phyloP scores from a whole-genome alignment of 805 yeast genomes.

The Kodamaea laetipori region DNA sequence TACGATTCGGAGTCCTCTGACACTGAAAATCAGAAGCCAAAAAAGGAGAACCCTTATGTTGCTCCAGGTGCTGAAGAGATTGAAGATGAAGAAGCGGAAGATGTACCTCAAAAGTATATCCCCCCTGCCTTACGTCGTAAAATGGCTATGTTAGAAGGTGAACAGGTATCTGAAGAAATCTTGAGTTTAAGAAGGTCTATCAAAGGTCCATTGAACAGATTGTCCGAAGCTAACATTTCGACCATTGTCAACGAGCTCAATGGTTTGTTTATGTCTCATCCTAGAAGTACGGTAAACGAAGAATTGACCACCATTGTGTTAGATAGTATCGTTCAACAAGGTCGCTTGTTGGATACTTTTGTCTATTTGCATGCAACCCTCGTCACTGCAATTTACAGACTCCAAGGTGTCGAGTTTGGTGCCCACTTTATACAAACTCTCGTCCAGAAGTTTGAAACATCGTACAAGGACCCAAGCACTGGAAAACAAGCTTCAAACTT shows the following conservation, averaged over 20 bases:
- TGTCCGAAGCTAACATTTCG: slow-evolving; percentile 84
- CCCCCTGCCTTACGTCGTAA: slow-evolving; percentile 84
- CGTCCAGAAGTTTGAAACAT: slow-evolving; percentile 66
- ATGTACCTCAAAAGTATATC: slow-evolving; percentile 53
- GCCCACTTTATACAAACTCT: slow-evolving; percentile 79
- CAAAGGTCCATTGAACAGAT: slow-evolving; percentile 81
- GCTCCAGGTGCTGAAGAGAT: slow-evolving; percentile 47
- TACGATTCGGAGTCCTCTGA: neutral
- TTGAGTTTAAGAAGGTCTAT: slow-evolving; percentile 58
- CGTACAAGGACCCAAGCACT: slow-evolving; percentile 28
- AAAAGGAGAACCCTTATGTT: slow-evolving; percentile 72
- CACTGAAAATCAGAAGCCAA: slow-evolving; percentile 21
- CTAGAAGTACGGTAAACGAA: slow-evolving; percentile 80
- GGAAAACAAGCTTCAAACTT: slow-evolving; percentile 62
- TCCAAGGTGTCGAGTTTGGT: slow-evolving; percentile 87
- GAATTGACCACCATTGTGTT: slow-evolving; percentile 62
- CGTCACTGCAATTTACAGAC: slow-evolving; percentile 69
- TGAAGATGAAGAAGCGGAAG: slow-evolving; percentile 14
- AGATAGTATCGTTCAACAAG: slow-evolving; percentile 63
- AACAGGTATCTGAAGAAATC: slow-evolving; percentile 39
- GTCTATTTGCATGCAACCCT: slow-evolving; percentile 78
- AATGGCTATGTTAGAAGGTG: slow-evolving; percentile 40
- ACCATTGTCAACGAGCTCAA: slow-evolving; percentile 71
- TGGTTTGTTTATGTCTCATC: slow-evolving; percentile 59
- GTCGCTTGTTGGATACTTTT: slow-evolving; percentile 74